These are phyloP conservation scores for Cercospora canescens DNA, from an alignment of 2,329 filamentous ascomycete species.

Conservation along the genomic window DNA sequence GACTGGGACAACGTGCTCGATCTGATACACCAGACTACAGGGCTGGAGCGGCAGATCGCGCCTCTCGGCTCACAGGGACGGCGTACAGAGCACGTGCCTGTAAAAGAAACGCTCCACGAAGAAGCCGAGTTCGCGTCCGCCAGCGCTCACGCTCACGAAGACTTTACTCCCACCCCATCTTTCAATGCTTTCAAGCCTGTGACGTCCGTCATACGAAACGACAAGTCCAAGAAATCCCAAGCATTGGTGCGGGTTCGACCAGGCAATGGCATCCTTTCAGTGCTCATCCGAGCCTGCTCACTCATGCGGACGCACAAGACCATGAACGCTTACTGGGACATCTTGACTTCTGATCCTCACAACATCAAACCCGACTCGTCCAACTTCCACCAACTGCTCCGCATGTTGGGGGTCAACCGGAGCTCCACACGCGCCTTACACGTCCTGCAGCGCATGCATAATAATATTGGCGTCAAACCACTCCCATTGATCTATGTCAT, in stretches of 20 bases:
- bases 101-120: constrained; percentile 13
- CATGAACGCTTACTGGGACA: constrained; percentile 77
- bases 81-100: constrained; percentile 31
- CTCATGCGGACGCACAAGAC: constrained; percentile 60
- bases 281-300: constrained; percentile 66
- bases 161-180: constrained; percentile 30
- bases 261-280: constrained; percentile 61
- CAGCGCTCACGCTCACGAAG: constrained; percentile 23
- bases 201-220: constrained; percentile 14
- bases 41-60: constrained; percentile 60
- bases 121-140: background rate
- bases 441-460: constrained; percentile 50
- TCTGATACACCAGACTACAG: constrained; percentile 80
- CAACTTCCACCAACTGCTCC: constrained; percentile 70
- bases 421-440: constrained; percentile 63
- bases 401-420: constrained; percentile 64
- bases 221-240: constrained; percentile 15
- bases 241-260: constrained; percentile 47
- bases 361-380: constrained; percentile 69
- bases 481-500: constrained; percentile 63
- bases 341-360: constrained; percentile 61
- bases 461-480: constrained; percentile 31
- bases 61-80: constrained; percentile 35
- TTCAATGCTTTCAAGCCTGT: constrained; percentile 32
- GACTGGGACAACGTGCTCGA: constrained; percentile 73